phyloP scores from a whole-genome alignment of 2,329 filamentous ascomycete genomes.

The Phaeophleospora eucalypticola region DNA sequence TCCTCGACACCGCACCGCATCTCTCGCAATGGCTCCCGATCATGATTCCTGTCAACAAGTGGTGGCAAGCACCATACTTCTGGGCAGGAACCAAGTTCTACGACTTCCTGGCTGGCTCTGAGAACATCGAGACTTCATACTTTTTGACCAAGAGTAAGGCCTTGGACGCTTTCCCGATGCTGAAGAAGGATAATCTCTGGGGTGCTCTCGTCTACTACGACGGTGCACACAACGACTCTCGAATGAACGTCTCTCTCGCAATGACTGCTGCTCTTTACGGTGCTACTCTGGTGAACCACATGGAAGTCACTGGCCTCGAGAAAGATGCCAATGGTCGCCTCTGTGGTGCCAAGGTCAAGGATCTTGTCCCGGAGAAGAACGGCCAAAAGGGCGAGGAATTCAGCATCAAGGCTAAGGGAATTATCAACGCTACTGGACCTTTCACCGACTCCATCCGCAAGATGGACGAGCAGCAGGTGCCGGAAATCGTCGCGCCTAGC shows the following conservation, averaged over 20 bases:
- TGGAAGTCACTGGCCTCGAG: constrained; percentile 71
- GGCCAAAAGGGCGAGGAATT: constrained; percentile 62
- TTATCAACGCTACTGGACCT: constrained; percentile 85
- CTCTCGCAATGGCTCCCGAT: constrained; percentile 77
- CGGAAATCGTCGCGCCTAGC: constrained; percentile 79
- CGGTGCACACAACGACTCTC: constrained; percentile 85
- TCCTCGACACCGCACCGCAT: constrained; percentile 77
- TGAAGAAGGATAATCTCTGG: constrained; percentile 72
- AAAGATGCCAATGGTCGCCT: constrained; percentile 71
- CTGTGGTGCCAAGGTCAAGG: constrained; percentile 68
- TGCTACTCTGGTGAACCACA: constrained; percentile 75
- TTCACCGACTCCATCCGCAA: constrained; percentile 83
- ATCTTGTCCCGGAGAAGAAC: constrained; percentile 63
- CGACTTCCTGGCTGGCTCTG: constrained; percentile 77
- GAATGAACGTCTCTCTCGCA: constrained; percentile 85
- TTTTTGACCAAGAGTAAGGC: constrained; percentile 84
- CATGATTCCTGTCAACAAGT: constrained; percentile 75
- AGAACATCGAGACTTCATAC: constrained; percentile 85
- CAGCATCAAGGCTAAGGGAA: constrained; percentile 69
- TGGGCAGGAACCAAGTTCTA: constrained; percentile 78
- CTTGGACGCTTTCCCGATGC: constrained; percentile 81
- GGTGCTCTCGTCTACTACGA: constrained; percentile 89
- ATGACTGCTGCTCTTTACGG: constrained; percentile 88
- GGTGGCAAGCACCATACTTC: constrained; percentile 80
- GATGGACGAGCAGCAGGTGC: constrained; percentile 68